These are phyloP conservation scores for Cymbopogon citratus DNA, from an alignment of 176 grass and related monocot genomes.

Conservation along the genomic window DNA sequence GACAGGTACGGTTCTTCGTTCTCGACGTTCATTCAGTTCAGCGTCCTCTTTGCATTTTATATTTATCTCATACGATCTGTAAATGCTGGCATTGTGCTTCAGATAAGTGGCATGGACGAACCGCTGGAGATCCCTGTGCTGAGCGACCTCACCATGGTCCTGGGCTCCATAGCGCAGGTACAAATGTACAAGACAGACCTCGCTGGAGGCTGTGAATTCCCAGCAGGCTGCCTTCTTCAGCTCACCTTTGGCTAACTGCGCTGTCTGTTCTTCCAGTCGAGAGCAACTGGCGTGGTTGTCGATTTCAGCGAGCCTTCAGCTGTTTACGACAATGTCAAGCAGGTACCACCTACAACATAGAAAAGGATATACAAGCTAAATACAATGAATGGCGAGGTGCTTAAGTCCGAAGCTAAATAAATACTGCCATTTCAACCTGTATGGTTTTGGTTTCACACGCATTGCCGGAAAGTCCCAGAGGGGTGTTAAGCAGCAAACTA, in stretches of 20 bases:
- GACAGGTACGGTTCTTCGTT: conserved; percentile 29
- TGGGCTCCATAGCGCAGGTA: conserved; percentile 78
- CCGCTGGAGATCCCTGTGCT: conserved; percentile 83
- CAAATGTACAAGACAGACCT: neutral
- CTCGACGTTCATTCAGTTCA: neutral
- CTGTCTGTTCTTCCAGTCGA: conserved; percentile 36
- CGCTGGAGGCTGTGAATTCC: neutral
- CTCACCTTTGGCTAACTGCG: neutral
- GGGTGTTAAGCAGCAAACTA: neutral
- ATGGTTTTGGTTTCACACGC: neutral
- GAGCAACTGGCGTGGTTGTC: conserved; percentile 69
- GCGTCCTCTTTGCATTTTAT: too few relatives aligned
- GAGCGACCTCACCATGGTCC: conserved; percentile 88
- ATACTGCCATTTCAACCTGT: neutral
- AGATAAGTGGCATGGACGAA: conserved; percentile 86
- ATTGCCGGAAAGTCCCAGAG: neutral
- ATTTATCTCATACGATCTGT: neutral
- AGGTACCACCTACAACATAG: conserved; percentile 48
- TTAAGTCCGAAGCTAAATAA: neutral
- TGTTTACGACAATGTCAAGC: conserved; percentile 89
- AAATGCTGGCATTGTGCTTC: neutral
- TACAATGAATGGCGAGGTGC: neutral
- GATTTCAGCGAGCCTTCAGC: conserved; percentile 78
- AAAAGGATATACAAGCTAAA: conserved; percentile 8
- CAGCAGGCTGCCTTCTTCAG: neutral